phyloP scores from a whole-genome alignment of 1,139 yeast species.

The Candida tropicalis region DNA sequence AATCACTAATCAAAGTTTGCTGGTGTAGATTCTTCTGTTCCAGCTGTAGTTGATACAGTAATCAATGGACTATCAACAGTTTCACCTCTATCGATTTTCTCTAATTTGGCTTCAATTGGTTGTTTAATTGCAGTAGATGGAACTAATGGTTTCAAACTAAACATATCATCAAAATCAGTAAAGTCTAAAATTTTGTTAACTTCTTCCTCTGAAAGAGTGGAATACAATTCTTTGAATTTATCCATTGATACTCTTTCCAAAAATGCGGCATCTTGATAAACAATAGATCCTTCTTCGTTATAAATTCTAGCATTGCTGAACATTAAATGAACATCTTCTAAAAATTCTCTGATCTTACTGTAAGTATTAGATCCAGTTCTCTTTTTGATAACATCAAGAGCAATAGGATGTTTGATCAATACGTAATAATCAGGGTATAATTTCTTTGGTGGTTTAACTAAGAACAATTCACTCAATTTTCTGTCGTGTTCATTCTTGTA shows the following conservation, averaged over 20 bases:
- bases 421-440: conserved; percentile 87
- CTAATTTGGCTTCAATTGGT: conserved; percentile 26
- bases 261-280: conserved; percentile 73
- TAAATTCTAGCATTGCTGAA: conserved; percentile 84
- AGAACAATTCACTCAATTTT: conserved; percentile 60
- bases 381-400: conserved; percentile 67
- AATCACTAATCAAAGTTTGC: conserved; percentile 15
- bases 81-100: conserved; percentile 26
- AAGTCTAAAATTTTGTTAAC: conserved; percentile 45
- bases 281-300: conserved; percentile 86
- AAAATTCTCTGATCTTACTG: conserved; percentile 56
- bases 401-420: conserved; percentile 78
- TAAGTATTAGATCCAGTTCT: conserved; percentile 59
- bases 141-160: conserved; percentile 43
- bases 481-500: conserved; percentile 46
- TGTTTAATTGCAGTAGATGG: conserved; percentile 28
- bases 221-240: conserved; percentile 32
- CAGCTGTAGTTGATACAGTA: conserved; percentile 17
- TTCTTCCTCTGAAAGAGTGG: conserved; percentile 26
- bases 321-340: conserved; percentile 75
- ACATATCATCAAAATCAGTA: conserved; percentile 49
- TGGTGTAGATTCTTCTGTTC: conserved; percentile 23
- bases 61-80: conserved; percentile 24
- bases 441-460: conserved; percentile 69
- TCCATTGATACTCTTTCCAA: conserved; percentile 55